Percentiles rank a stretch among this genome's conserved stretches.
Evolutionary conservation across 2,329 filamentous ascomycete genomes (phyloP).

Genomic region (Microsporum canis): DNA sequence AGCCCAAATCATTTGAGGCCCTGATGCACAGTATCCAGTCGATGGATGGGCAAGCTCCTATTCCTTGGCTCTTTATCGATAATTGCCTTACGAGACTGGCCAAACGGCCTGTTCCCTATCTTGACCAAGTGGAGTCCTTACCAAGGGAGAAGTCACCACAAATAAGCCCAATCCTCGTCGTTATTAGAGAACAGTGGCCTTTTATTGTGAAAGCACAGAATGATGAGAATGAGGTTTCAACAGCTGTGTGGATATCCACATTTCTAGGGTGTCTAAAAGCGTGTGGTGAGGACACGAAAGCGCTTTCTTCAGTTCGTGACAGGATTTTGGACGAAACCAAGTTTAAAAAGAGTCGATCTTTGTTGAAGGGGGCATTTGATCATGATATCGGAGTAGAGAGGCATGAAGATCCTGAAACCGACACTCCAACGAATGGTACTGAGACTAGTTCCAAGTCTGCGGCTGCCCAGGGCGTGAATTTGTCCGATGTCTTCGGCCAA

Average conservation of each 20-base stretch:
- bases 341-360: slow-evolving; percentile 25
- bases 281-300: slow-evolving; percentile 40
- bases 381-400: slow-evolving; percentile 15
- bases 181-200: slow-evolving; percentile 65
- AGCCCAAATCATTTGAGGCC: slow-evolving; percentile 26
- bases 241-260: slow-evolving; percentile 48
- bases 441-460: not conserved
- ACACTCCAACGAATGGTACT: slow-evolving; percentile 6
- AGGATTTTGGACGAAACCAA: slow-evolving; percentile 33
- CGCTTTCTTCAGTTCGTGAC: slow-evolving; percentile 38
- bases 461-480: slow-evolving; percentile 15
- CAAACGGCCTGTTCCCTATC: slow-evolving; percentile 68
- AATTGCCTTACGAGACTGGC: slow-evolving; percentile 69
- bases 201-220: slow-evolving; percentile 49
- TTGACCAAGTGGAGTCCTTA: slow-evolving; percentile 41
- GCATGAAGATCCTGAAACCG: slow-evolving; percentile 10
- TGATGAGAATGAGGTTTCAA: slow-evolving; percentile 32
- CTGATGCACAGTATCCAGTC: slow-evolving; percentile 29
- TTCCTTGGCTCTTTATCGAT: slow-evolving; percentile 62
- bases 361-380: slow-evolving; percentile 30
- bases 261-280: slow-evolving; percentile 46
- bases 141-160: slow-evolving; percentile 22
- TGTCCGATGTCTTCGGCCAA: slow-evolving; percentile 44
- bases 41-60: slow-evolving; percentile 23
- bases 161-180: slow-evolving; percentile 55